phyloP scores from a whole-genome alignment of 139 green algal species.

The Spirogloea muscicola region DNA sequence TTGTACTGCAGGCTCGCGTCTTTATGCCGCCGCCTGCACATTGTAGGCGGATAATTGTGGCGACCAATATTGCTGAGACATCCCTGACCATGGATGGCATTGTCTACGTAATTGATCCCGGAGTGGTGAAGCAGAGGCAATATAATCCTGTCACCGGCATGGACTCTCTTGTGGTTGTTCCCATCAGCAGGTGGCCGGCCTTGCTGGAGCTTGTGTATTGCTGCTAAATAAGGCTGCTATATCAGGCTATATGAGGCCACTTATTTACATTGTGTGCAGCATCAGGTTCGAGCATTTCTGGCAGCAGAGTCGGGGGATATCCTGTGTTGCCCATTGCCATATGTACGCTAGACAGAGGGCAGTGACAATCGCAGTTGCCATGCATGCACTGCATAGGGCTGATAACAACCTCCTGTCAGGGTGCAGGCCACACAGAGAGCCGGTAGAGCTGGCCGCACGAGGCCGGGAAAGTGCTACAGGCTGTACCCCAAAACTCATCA shows the following conservation, averaged over 20 bases:
- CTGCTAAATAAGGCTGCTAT: not conserved
- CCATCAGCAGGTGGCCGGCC: slow-evolving; percentile 57
- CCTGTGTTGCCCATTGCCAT: too few species aligned
- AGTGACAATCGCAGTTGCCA: too few species aligned
- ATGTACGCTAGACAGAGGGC: too few species aligned
- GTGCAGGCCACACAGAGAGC: slow-evolving; percentile 86
- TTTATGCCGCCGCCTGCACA: slow-evolving; percentile 69
- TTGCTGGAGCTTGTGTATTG: not conserved
- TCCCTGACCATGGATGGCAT: slow-evolving; percentile 77
- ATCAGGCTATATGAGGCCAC: too few species aligned
- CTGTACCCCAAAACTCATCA: slow-evolving; percentile 83
- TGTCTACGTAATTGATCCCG: slow-evolving; percentile 54
- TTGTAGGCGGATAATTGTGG: slow-evolving; percentile 76
- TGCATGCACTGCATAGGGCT: too few species aligned
- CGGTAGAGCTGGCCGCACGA: slow-evolving; percentile 80
- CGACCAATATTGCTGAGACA: slow-evolving; percentile 97
- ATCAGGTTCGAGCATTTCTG: too few species aligned
- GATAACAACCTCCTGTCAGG: too few species aligned
- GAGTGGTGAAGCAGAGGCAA: slow-evolving; percentile 87
- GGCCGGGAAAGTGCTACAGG: slow-evolving; percentile 75
- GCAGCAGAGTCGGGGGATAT: too few species aligned
- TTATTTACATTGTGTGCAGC: too few species aligned
- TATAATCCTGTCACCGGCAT: slow-evolving; percentile 82
- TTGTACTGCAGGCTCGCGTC: slow-evolving; percentile 68
- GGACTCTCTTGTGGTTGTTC: slow-evolving; percentile 76